Evolutionary conservation across 2,329 filamentous ascomycete genomes (phyloP), one percentile per base, ranked within the genome.

Genomic region (Daldinia eschscholtzii): DNA sequence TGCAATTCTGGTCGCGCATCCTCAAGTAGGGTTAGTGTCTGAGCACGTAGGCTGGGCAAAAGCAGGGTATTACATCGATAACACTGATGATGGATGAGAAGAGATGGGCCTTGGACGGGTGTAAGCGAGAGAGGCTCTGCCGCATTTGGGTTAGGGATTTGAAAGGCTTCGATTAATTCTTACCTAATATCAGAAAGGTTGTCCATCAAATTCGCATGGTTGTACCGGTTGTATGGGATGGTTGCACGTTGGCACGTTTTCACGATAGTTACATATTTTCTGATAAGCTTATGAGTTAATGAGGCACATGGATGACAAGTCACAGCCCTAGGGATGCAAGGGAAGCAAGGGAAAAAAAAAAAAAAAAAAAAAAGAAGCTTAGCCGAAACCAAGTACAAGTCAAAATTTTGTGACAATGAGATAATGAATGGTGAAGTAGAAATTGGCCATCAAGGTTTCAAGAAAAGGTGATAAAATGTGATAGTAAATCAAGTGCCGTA

Each of bases 101-200:
- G 35, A 13, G 35, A 39, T 39, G 20, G 33, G 12, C 18, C n/a
- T 15, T 30, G 50, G 33, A 39, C 50, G 50, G 62, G 4, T 59
- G 26, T 60, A 57, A 42, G 33, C 35, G 53, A 26, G 53, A 23
- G 53, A 41, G 53, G 53, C 53, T 57, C 53, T 57, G 57, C 67
- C 61, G 42, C 53, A 67, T 41, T 67, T 41, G 44, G 60, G 64
- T 70, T 70, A 67, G 60, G 26, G 46, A 33, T 18, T 52, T 52
- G 13, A 10, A 52, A 33, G 30, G n/a, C 18, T n/a, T 55, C 33
- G n/a, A 26, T 26, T 55, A 23, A 39, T 26, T 37, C 52, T 52
- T 39, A 55, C 35, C 33, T 55, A 55, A 55, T 39, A 55, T 55
- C 30, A 39, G 39, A 18, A 42, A 4, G 26, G 26, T 52, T n/a